Conservation (phyloP, 331 rosid species). For the Spiraea crenata region DNA sequence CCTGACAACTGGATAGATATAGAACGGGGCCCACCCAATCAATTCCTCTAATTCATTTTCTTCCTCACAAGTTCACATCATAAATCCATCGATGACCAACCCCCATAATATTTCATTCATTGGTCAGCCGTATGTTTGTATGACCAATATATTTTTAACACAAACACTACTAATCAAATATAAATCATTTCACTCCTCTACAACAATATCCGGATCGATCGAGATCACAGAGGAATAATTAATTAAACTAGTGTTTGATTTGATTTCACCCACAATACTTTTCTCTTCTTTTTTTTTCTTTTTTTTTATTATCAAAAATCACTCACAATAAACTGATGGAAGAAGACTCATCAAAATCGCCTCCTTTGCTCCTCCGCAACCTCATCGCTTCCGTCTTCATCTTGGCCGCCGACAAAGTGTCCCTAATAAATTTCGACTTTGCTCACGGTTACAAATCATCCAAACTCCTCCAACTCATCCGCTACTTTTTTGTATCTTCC, state of each 20-base stretch:
- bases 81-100: no score
- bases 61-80: constrained; percentile 2
- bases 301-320: no score
- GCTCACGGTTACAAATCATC: constrained; percentile 17
- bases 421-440: constrained; percentile 15
- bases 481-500: constrained; percentile 32
- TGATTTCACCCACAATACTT: neutral
- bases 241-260: neutral
- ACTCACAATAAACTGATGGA: constrained; percentile 7
- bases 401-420: constrained; percentile 31
- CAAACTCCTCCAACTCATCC: constrained; percentile 50
- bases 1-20: neutral
- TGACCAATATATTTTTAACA: no score
- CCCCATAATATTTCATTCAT: no score
- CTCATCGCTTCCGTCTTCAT: constrained; percentile 34
- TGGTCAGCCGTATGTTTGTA: no score
- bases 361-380: constrained; percentile 46
- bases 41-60: neutral
- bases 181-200: no score
- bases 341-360: constrained; percentile 25
- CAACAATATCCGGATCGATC: no score
- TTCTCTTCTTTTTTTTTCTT: no score
- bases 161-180: no score
- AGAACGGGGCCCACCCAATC: no score
- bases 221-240: neutral